phyloP scores from a whole-genome alignment of 140 eudicot species.

The Oenanthe javanica region DNA sequence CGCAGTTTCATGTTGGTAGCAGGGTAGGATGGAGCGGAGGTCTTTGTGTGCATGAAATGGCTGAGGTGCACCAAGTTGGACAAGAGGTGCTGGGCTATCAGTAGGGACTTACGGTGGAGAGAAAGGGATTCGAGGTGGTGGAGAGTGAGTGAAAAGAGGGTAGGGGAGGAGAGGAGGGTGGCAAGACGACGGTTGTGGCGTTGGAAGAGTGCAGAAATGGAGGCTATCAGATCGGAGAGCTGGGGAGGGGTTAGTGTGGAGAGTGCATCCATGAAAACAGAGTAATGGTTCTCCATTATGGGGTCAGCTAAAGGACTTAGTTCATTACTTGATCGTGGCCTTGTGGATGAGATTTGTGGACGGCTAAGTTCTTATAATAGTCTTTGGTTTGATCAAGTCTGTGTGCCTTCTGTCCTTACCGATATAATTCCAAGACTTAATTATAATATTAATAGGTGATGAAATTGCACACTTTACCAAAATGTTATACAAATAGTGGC shows the following conservation, averaged over 20 bases:
- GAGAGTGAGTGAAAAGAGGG: constrained; percentile 73
- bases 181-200: constrained; percentile 60
- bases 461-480: neutral
- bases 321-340: constrained; percentile 22
- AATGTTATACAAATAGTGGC: neutral
- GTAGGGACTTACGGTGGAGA: constrained; percentile 76
- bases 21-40: constrained; percentile 29
- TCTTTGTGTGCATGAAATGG: constrained; percentile 28
- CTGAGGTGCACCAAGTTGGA: constrained; percentile 46
- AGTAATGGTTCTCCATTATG: constrained; percentile 44
- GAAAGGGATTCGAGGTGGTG: constrained; percentile 82
- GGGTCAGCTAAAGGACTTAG: constrained; percentile 15
- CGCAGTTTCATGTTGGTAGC: constrained; percentile 40
- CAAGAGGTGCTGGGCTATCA: constrained; percentile 59
- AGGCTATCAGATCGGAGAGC: constrained; percentile 39
- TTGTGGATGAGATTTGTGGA: constrained; percentile 27
- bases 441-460: neutral
- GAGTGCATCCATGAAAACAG: constrained; percentile 60
- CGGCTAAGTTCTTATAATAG: constrained; percentile 20
- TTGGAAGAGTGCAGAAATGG: constrained; percentile 69
- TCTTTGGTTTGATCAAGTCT: neutral
- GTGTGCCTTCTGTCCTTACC: neutral
- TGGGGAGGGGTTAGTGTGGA: constrained; percentile 59
- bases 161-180: constrained; percentile 61
- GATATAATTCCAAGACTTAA: neutral